A percentile compares a stretch with the other conserved stretches of the same genome.
These are phyloP conservation scores for Crithidia acanthocephali DNA, from an alignment of 208 protist genomes.

Conservation along the genomic window DNA sequence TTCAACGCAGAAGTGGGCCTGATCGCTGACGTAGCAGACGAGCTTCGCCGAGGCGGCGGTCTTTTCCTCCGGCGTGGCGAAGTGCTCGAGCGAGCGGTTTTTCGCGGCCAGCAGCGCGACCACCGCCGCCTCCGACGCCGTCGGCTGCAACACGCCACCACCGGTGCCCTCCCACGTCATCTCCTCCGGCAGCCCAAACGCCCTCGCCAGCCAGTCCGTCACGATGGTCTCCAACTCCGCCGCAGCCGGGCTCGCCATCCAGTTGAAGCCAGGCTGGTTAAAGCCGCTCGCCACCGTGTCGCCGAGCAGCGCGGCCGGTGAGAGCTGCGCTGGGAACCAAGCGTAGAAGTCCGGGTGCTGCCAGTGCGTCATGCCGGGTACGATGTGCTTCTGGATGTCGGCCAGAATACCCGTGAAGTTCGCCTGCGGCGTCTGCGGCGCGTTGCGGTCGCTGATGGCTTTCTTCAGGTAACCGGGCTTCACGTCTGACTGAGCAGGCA, in stretches of 20 bases:
- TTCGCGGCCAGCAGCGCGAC: conserved; percentile 58
- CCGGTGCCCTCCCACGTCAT: conserved; percentile 55
- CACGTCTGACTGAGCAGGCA: conserved; percentile 41
- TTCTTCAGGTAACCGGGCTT: conserved; percentile 53
- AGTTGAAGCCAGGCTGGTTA: conserved; percentile 67
- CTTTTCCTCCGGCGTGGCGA: conserved; percentile 30
- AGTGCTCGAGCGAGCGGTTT: conserved; percentile 34
- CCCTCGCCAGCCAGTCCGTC: conserved; percentile 60
- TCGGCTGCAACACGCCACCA: conserved; percentile 61
- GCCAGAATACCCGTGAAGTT: conserved; percentile 42
- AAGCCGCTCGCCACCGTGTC: conserved; percentile 55
- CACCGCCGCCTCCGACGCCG: conserved; percentile 49
- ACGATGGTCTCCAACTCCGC: conserved; percentile 73
- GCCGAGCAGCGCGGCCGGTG: conserved; percentile 58
- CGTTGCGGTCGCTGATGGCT: conserved; percentile 31
- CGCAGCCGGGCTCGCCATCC: conserved; percentile 56
- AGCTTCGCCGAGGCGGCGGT: conserved; percentile 32
- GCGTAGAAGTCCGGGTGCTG: conserved; percentile 70
- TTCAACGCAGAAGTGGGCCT: conserved; percentile 60
- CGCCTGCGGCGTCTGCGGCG: conserved; percentile 29
- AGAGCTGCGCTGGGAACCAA: conserved; percentile 60
- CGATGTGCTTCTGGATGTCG: conserved; percentile 53
- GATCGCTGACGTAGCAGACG: conserved; percentile 53
- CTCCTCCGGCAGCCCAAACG: conserved; percentile 42
- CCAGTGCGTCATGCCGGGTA: conserved; percentile 78